Conservation (phyloP, 768 basidiomycete species). For the Tricholoma furcatifolium region DNA sequence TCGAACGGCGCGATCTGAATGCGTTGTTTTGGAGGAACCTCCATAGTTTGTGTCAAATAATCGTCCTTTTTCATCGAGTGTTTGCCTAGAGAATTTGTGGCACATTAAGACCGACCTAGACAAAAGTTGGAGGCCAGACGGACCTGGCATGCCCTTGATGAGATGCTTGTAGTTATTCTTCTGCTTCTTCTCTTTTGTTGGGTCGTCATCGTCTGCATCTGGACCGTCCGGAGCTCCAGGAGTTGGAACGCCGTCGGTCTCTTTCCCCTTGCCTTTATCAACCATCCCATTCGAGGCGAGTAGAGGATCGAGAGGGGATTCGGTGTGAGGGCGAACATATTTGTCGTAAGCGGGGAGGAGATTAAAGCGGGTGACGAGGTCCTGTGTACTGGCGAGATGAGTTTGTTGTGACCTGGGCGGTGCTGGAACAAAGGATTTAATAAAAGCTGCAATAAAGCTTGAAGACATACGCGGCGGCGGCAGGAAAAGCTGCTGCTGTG, state of each 20-base stretch:
- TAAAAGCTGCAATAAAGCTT: background rate
- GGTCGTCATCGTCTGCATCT: conserved; percentile 55
- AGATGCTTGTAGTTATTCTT: conserved; percentile 78
- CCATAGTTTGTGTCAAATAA: conserved; percentile 63
- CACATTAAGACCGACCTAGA: conserved; percentile 8
- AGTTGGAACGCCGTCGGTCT: conserved; percentile 32
- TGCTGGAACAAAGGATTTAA: conserved; percentile 21
- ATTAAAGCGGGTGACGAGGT: conserved; percentile 71
- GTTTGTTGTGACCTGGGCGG: conserved; percentile 39
- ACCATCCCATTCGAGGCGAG: conserved; percentile 21
- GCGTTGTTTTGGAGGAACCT: conserved; percentile 69
- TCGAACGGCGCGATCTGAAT: conserved; percentile 64
- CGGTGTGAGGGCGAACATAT: conserved; percentile 61
- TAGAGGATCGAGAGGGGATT: conserved; percentile 19
- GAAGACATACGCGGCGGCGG: conserved; percentile 38
- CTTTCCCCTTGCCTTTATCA: conserved; percentile 55
- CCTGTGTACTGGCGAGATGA: conserved; percentile 72
- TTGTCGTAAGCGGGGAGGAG: conserved; percentile 78
- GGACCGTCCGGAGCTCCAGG: conserved; percentile 37
- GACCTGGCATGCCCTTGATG: conserved; percentile 73
- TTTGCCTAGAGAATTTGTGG: conserved; percentile 47
- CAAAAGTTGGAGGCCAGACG: conserved; percentile 22
- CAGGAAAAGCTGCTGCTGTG: conserved; percentile 33
- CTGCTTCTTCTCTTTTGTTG: conserved; percentile 67
- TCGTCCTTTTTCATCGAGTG: conserved; percentile 82